phyloP scores from a whole-genome alignment of 495 filamentous ascomycete species.

The Penicillium salamii region DNA sequence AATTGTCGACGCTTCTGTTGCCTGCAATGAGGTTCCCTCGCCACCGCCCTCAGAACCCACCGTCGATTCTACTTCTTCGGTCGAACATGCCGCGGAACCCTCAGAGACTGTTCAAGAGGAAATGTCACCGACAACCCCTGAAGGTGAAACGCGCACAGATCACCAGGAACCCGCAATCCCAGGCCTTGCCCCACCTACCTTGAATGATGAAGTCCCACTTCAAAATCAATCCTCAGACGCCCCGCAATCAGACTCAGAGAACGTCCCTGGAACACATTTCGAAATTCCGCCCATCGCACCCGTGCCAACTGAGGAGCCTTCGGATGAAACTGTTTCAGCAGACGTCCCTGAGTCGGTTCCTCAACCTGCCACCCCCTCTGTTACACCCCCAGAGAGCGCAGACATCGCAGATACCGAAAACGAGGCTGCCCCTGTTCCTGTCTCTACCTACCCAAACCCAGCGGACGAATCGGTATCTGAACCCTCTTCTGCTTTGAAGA shows the following conservation, averaged over 20 bases:
- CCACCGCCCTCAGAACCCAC: constrained; percentile 15
- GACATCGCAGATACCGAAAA: constrained; percentile 16
- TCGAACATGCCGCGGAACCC: constrained; percentile 5
- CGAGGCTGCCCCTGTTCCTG: constrained; percentile 14
- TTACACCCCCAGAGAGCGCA: constrained; percentile 16
- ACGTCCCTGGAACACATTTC: background rate
- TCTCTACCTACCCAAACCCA: constrained; percentile 14
- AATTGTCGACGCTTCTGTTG: constrained; percentile 16
- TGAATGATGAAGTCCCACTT: constrained; percentile 32
- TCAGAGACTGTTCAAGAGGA: constrained; percentile 16
- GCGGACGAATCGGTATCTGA: constrained; percentile 21
- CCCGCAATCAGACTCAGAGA: constrained; percentile 28
- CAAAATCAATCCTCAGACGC: constrained; percentile 23
- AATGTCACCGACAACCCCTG: constrained; percentile 17
- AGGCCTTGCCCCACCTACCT: constrained; percentile 35
- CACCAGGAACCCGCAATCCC: constrained; percentile 23
- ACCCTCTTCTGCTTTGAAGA: constrained; percentile 14
- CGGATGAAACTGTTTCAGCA: constrained; percentile 9
- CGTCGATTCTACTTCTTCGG: constrained; percentile 12
- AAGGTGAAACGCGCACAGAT: constrained; percentile 29
- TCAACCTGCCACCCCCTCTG: constrained; percentile 20
- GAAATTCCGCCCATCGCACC: constrained; percentile 16
- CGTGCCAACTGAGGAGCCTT: constrained; percentile 15
- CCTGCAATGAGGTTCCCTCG: constrained; percentile 18
- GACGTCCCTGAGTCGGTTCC: constrained; percentile 15